These are phyloP conservation scores for Hanseniaspora taiwanica DNA, from an alignment of 805 yeast genomes.

Conservation along the genomic window DNA sequence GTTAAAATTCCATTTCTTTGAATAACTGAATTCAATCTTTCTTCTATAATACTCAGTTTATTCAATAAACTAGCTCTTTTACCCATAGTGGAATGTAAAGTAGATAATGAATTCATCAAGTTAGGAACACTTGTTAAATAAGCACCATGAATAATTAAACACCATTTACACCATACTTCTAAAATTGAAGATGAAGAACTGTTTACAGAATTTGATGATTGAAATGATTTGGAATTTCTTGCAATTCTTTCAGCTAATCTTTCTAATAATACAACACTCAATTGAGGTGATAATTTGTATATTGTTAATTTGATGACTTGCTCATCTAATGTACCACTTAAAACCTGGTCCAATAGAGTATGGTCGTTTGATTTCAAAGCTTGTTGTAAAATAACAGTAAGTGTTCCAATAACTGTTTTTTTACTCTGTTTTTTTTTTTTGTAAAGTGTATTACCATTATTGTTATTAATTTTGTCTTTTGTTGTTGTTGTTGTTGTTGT, in stretches of 20 bases:
- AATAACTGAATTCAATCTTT: constrained; percentile 61
- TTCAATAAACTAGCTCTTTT: constrained; percentile 59
- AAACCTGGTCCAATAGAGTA: constrained; percentile 71
- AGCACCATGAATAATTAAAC: constrained; percentile 72
- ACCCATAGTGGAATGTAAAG: constrained; percentile 50
- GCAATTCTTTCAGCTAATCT: constrained; percentile 42
- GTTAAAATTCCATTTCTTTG: constrained; percentile 39
- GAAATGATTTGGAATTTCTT: constrained; percentile 16
- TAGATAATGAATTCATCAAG: constrained; percentile 42
- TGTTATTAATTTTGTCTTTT: too few species aligned
- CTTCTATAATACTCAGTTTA: constrained; percentile 65
- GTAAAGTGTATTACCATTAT: constrained; percentile 14
- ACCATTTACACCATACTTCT: constrained; percentile 77
- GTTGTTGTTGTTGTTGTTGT: too few species aligned
- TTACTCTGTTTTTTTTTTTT: constrained; percentile 23
- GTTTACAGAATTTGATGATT: constrained; percentile 26
- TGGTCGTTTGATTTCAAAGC: constrained; percentile 82
- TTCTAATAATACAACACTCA: constrained; percentile 45
- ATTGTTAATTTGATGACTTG: constrained; percentile 41
- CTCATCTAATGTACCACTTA: constrained; percentile 36
- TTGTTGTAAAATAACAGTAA: constrained; percentile 75
- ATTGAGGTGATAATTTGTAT: constrained; percentile 35
- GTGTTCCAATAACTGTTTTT: constrained; percentile 54
- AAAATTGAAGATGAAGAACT: constrained; percentile 20
- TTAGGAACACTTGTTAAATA: constrained; percentile 33